Base-by-base conservation (phyloP, 352 stramenopile genomes). In the Globisporangium paroecandrum region DNA sequence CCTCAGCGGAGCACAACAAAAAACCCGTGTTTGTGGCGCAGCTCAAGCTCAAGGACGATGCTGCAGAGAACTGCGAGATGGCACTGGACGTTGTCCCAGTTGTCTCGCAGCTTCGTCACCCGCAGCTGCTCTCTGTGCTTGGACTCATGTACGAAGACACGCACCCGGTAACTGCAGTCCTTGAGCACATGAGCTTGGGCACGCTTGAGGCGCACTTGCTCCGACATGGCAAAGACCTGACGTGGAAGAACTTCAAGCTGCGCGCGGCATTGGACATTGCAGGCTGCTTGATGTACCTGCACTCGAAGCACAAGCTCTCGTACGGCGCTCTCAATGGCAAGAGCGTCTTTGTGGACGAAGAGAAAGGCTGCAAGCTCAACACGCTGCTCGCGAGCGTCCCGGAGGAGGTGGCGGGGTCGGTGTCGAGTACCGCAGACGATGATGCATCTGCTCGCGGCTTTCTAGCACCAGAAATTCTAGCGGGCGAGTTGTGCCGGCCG, bases 241-340 rank as follows among this genome's bases (percentile, higher is more conserved):
- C 83, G 49, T 95, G 87, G 87, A 70, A 73, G 25, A 89, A 89
- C 49, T 91, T 91, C 69, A 93, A 93, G 75, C 80, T 90, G 60
- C 87, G 89, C 65, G 81, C 86, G 20, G 85, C 85, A 24, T 68
- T 79, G 27, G 75, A 93, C 53, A 77, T 95, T 32, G 79, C 85
- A 1, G 77, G 74, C 32, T 83, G 77, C 4, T 75, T 95, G 36
- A 89, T 91, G 83, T 91, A 93, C 53, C 55, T 95, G 27, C 85
- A 95, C 74, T 83, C 72, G 20, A 79, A 92, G 64, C 79, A 89
- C 71, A 81, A 78, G 66, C 70, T 89, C 25, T 84, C 83, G 25
- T 93, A 93, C 75, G 83, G 90, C 46, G 83, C 78, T 29, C 74
- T 93, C 3, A 92, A 79, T 43, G 83, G 81, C 2, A 77, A 69